phyloP scores from a whole-genome alignment of 2,329 filamentous ascomycete genomes.

The Chaetomium globosum region DNA sequence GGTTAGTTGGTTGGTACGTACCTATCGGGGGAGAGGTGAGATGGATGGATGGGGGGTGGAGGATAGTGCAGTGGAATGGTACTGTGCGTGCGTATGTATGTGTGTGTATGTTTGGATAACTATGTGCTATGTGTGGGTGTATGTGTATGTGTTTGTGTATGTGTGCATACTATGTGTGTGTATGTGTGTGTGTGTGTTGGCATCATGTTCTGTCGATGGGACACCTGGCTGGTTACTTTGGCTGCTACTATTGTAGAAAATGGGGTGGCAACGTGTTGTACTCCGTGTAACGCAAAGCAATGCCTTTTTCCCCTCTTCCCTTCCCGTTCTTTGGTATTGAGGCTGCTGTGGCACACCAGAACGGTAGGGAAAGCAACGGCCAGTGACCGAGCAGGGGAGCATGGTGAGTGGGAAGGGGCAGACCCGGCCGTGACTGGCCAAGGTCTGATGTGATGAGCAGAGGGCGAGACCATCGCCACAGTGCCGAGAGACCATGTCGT shows the following conservation, averaged over 20 bases:
- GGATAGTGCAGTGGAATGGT: not conserved
- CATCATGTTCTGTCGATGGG: not conserved
- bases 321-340: not conserved
- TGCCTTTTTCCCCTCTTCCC: conserved; percentile 5
- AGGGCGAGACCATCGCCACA: conserved; percentile 20
- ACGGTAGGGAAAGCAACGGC: not conserved
- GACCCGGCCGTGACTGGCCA: conserved; percentile 25
- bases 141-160: not conserved
- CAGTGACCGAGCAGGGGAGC: not conserved
- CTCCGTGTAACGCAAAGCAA: not conserved
- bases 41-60: not conserved
- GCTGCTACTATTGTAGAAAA: not conserved
- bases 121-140: not conserved
- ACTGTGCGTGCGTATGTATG: not conserved
- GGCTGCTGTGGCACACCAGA: conserved; percentile 20
- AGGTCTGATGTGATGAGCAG: conserved; percentile 20
- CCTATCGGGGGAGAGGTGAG: not conserved
- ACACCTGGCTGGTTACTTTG: not conserved
- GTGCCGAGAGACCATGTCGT: conserved; percentile 17
- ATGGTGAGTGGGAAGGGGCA: conserved; percentile 22
- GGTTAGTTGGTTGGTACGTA: conserved; percentile 15
- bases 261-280: not conserved
- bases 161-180: not conserved
- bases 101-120: not conserved
- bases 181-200: not conserved